A percentile compares a stretch with the other conserved stretches of the same genome.
Conservation (phyloP, 148 eudicot genomes). For the Amaranthus hypochondriacus region DNA sequence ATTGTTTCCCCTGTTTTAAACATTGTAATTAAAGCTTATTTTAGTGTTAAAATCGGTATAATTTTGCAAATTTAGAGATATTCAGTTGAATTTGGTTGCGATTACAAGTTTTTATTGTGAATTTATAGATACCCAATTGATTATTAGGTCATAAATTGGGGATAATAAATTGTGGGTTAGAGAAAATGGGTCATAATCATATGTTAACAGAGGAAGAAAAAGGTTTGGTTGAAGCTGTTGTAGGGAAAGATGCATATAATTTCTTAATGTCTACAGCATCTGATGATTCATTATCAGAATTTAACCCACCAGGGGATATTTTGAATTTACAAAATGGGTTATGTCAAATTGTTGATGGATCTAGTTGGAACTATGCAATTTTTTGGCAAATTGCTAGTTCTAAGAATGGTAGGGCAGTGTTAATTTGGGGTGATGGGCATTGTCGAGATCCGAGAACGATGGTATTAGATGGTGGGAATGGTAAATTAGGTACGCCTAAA, state of each 20-base stretch:
- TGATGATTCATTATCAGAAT: slow-evolving; percentile 50
- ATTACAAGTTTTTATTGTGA: neutral
- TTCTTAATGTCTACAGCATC: slow-evolving; percentile 59
- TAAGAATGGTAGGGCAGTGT: slow-evolving; percentile 72
- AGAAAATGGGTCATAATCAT: slow-evolving; percentile 52
- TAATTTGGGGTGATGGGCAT: slow-evolving; percentile 97
- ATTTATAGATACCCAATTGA: slow-evolving; percentile 22
- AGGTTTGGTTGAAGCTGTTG: slow-evolving; percentile 50
- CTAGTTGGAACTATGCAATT: slow-evolving; percentile 80
- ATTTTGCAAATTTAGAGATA: slow-evolving; percentile 4
- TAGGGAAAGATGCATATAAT: slow-evolving; percentile 71
- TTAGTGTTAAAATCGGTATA: neutral
- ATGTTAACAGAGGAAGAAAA: slow-evolving; percentile 63
- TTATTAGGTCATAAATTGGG: slow-evolving; percentile 5
- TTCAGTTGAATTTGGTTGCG: slow-evolving; percentile 15
- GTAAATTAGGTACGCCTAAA: slow-evolving; percentile 29
- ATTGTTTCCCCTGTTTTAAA: neutral
- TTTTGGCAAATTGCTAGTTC: slow-evolving; percentile 87
- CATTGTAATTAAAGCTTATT: slow-evolving; percentile 8
- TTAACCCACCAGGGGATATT: slow-evolving; percentile 49
- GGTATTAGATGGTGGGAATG: slow-evolving; percentile 22
- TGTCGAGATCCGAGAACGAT: slow-evolving; percentile 44
- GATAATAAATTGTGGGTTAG: slow-evolving; percentile 6
- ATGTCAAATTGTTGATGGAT: slow-evolving; percentile 68
- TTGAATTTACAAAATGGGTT: slow-evolving; percentile 64